phyloP scores from a whole-genome alignment of 2,329 filamentous ascomycete genomes.

The Herpotrichia juniperi region DNA sequence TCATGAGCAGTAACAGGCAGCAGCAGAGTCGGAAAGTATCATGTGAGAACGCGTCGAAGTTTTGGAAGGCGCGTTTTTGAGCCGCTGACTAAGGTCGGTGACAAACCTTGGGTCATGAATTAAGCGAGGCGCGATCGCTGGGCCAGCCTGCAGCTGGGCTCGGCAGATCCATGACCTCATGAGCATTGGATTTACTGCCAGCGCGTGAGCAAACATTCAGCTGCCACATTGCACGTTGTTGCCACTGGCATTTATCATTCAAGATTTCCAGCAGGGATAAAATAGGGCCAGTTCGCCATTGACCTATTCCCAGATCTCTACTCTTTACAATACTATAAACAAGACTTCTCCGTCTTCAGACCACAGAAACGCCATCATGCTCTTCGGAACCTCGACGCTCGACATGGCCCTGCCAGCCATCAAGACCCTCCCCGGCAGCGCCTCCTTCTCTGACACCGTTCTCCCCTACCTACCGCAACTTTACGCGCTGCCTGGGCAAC shows the following conservation, averaged over 20 bases:
- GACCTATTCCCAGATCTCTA: too few species aligned
- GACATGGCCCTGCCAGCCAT: constrained; percentile 69
- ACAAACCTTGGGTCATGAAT: neutral
- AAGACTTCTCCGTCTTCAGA: neutral
- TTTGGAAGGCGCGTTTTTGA: constrained; percentile 23
- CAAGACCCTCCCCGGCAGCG: constrained; percentile 73
- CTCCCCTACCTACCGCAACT: constrained; percentile 76
- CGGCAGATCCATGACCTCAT: neutral
- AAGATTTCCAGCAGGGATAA: too few species aligned
- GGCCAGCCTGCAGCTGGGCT: neutral
- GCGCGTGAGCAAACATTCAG: neutral
- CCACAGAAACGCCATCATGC: constrained; percentile 49
- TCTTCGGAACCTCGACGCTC: constrained; percentile 25
- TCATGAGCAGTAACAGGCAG: neutral
- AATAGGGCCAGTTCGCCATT: too few species aligned
- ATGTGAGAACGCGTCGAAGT: constrained; percentile 44
- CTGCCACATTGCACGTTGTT: neutral
- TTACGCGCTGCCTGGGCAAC: constrained; percentile 49
- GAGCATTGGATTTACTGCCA: neutral
- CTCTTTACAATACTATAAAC: too few species aligned
- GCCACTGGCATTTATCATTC: neutral
- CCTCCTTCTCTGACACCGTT: constrained; percentile 76
- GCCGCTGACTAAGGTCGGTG: neutral
- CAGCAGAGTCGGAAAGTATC: constrained; percentile 12
- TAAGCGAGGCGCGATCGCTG: neutral